A percentile compares a stretch with the other conserved stretches of the same genome.
These are phyloP conservation scores for Phytophthora boehmeriae DNA, from an alignment of 352 stramenopile genomes.

Conservation along the genomic window DNA sequence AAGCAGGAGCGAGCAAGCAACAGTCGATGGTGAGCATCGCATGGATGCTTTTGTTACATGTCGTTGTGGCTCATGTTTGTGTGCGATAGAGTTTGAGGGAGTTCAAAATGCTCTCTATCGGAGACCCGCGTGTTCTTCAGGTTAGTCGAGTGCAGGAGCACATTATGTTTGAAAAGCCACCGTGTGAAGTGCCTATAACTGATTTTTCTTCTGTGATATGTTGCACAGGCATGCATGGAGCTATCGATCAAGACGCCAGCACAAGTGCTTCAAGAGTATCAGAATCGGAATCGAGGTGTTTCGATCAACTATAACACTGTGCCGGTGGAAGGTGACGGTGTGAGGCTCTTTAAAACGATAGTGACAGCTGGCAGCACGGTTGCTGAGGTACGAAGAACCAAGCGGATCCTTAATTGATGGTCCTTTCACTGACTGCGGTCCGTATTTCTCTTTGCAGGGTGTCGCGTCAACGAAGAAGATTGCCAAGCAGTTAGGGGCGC, in stretches of 20 bases:
- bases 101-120: constrained; percentile 71
- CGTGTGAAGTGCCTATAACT: not conserved
- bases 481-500: constrained; percentile 79
- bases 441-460: constrained; percentile 37
- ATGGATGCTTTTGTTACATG: not conserved
- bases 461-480: constrained; percentile 82
- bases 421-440: constrained; percentile 11
- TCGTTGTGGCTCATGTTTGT: not conserved
- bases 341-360: constrained; percentile 85
- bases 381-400: constrained; percentile 54
- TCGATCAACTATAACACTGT: constrained; percentile 87
- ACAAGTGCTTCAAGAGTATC: constrained; percentile 87
- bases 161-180: constrained; percentile 9
- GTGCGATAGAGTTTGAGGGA: constrained; percentile 53
- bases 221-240: constrained; percentile 67
- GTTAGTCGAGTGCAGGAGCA: constrained; percentile 20
- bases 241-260: constrained; percentile 82
- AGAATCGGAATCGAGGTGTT: constrained; percentile 79
- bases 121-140: constrained; percentile 69
- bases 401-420: not conserved
- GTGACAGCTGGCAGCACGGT: constrained; percentile 67
- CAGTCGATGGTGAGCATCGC: constrained; percentile 39
- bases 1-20: constrained; percentile 20
- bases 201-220: not conserved
- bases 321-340: constrained; percentile 48